Percentiles rank a stretch among this genome's conserved stretches.
These are phyloP conservation scores for Salicornia ramosissima DNA, from an alignment of 148 eudicot genomes.

Conservation along the genomic window DNA sequence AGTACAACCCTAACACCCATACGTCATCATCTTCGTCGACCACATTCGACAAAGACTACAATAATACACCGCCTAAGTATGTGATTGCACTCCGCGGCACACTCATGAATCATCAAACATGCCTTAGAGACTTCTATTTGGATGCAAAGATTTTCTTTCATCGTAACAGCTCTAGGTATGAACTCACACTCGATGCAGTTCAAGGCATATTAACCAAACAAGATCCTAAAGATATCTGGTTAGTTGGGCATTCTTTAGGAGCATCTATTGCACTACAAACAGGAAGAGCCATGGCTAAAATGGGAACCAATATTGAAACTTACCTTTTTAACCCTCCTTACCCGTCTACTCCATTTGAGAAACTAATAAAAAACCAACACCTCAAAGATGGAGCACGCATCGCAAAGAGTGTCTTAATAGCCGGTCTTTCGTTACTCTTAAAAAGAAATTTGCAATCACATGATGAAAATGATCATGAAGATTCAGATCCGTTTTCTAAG, in stretches of 20 bases:
- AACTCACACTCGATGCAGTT: conserved; percentile 27
- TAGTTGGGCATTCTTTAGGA: conserved; percentile 77
- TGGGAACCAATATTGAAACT: conserved; percentile 38
- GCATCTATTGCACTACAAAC: conserved; percentile 59
- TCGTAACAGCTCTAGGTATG: conserved; percentile 37
- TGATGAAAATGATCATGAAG: not conserved
- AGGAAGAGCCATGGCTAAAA: conserved; percentile 50
- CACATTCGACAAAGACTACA: not conserved
- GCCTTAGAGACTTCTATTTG: conserved; percentile 44
- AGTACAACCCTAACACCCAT: conserved; percentile 26
- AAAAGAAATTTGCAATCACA: not conserved
- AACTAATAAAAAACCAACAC: conserved; percentile 23
- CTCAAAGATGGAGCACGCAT: conserved; percentile 45
- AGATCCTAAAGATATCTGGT: conserved; percentile 39
- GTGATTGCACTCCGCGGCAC: conserved; percentile 78
- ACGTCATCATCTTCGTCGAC: not conserved
- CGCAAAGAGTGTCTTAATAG: conserved; percentile 38
- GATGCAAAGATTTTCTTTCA: conserved; percentile 34
- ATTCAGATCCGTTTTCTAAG: conserved; percentile 18
- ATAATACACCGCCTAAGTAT: conserved; percentile 45
- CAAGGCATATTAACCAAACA: not conserved
- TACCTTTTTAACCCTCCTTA: conserved; percentile 80
- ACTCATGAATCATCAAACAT: conserved; percentile 28
- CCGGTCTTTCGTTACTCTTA: conserved; percentile 40
- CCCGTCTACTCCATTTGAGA: conserved; percentile 42